Evolutionary conservation across 257 asterid genomes (phyloP), one percentile per base, ranked within the genome.

Genomic region (Gynochthodes officinalis): DNA sequence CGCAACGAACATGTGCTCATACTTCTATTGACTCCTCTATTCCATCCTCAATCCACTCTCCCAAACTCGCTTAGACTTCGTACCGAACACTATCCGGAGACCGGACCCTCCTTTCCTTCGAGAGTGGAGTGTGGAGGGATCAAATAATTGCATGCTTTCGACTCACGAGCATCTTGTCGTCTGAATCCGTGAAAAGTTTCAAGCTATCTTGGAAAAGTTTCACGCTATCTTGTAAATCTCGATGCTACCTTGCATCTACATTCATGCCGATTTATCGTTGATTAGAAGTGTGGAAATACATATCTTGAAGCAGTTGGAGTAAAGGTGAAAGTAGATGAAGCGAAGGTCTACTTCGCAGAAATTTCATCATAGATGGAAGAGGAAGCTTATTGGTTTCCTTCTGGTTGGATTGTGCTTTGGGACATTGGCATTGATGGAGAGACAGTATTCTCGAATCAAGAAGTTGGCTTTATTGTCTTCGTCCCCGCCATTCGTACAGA

Each of bases 301-400:
- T 40, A 54, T 32, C 46, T 37, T 71, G 67, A 10, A 57, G 39
- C 23, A 15, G 75, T 14, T 15, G 42, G 40, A 14, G 37, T 25
- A 43, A 57, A 50, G 63, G n/a, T 35, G 54, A 62, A n/a, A 64
- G 69, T 25, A 54, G 77, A 69, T 67, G 82, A 73, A 60, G 82
- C 75, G 82, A 61, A 73, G 75, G 75, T 71, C 84, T 33, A 84
- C 74, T 84, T 87, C 88, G 25, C 81, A 73, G 80, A 90, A 90
- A 81, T 86, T 80, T 65, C 89, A 74, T 33, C 88, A 84, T 55
- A 84, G 89, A 70, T 88, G 96, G 96, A 90, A 73, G 86, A 76
- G 84, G 85, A 90, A 90, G 73, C 72, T 85, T 39, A 67, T 87
- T 42, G 80, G 63, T 48, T 69, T 84, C 86, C 76, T 93, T 71